These are phyloP conservation scores for Hyaloscypha finlandica DNA, from an alignment of 495 filamentous ascomycete species.

Conservation along the genomic window DNA sequence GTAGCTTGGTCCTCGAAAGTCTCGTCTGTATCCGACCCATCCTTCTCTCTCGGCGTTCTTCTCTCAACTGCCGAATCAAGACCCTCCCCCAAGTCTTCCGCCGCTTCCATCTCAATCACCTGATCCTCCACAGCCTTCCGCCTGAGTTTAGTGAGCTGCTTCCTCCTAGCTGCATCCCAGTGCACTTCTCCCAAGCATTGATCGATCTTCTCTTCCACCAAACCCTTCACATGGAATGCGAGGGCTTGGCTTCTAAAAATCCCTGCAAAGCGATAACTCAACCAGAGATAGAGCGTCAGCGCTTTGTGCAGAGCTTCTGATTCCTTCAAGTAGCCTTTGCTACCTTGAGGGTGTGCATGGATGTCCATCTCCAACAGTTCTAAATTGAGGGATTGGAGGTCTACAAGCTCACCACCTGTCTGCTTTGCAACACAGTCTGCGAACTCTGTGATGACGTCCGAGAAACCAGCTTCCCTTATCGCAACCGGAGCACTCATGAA, in stretches of 20 bases:
- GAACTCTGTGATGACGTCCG: constrained; percentile 53
- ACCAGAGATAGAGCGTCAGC: constrained; percentile 85
- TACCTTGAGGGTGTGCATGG: constrained; percentile 35
- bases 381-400: constrained; percentile 63
- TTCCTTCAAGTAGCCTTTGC: constrained; percentile 56
- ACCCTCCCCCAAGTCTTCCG: neutral
- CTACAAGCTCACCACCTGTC: constrained; percentile 61
- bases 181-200: constrained; percentile 49
- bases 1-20: neutral
- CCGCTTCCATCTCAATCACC: neutral
- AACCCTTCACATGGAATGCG: constrained; percentile 74
- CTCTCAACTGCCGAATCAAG: neutral
- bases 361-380: constrained; percentile 59
- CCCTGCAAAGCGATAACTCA: constrained; percentile 71
- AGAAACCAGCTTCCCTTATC: constrained; percentile 39
- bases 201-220: constrained; percentile 80
- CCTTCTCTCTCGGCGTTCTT: neutral
- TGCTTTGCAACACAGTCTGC: constrained; percentile 68
- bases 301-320: constrained; percentile 80
- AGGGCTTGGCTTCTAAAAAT: constrained; percentile 78
- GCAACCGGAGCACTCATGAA: constrained; percentile 70
- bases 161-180: constrained; percentile 5
- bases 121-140: neutral
- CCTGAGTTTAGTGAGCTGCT: neutral
- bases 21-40: neutral